Evolutionary conservation across 139 green algal genomes (phyloP).

Genomic region (Tetraselmis chui): DNA sequence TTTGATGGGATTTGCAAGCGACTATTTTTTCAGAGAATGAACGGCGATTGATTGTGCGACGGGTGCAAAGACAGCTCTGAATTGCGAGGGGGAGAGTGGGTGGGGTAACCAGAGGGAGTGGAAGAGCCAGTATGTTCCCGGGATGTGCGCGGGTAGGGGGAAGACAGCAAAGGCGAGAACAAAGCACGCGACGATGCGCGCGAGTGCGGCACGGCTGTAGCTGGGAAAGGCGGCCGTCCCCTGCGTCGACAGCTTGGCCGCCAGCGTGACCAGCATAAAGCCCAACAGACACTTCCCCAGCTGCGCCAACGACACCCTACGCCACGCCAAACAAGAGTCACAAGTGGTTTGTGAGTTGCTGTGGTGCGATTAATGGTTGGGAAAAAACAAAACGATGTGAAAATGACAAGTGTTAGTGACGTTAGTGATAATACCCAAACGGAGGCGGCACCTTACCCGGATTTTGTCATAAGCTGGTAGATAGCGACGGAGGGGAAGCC

Average conservation of each 20-base stretch:
- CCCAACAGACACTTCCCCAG: not conserved
- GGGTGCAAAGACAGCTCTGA: not conserved
- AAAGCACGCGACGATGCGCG: not conserved
- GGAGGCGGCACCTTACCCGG: too few species aligned
- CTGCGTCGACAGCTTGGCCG: not conserved
- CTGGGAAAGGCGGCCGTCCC: not conserved
- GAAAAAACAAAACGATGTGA: too few species aligned
- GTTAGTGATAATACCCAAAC: too few species aligned
- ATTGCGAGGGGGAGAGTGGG: not conserved
- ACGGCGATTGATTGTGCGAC: not conserved
- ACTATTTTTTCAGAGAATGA: too few species aligned
- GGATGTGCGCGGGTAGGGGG: conserved; percentile 14
- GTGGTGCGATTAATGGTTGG: too few species aligned
- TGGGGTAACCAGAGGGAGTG: conserved; percentile 23
- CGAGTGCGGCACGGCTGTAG: not conserved
- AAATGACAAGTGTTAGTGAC: too few species aligned
- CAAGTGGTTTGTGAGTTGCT: too few species aligned
- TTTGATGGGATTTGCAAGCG: too few species aligned
- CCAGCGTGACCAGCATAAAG: not conserved
- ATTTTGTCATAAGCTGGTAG: not conserved
- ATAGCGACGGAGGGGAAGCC: not conserved
- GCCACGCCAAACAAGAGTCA: too few species aligned
- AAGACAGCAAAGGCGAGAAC: conserved; percentile 11
- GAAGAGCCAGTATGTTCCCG: conserved; percentile 31
- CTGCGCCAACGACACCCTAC: not conserved